Percentiles rank a stretch among this genome's conserved stretches.
Evolutionary conservation across 371 early-diverging fungal genomes (phyloP).

Genomic region (Mucor mucedo): DNA sequence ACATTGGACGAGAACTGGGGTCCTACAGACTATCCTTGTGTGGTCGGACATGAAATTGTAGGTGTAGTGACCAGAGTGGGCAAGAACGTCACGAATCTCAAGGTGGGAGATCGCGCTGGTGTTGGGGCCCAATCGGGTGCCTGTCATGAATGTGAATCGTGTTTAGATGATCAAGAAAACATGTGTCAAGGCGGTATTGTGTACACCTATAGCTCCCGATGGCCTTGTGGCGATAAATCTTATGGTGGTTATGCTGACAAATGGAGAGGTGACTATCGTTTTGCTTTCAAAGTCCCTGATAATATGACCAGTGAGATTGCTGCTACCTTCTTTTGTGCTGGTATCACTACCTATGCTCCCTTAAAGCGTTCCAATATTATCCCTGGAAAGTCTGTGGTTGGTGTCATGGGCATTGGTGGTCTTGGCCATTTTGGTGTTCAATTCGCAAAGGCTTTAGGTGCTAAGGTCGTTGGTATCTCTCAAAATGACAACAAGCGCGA

Average conservation of each 20-base stretch:
- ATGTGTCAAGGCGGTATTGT: slow-evolving; percentile 27
- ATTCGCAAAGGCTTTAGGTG: slow-evolving; percentile 65
- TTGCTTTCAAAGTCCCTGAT: slow-evolving; percentile 62
- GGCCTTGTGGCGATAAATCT: slow-evolving; percentile 54
- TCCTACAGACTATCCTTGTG: slow-evolving; percentile 52
- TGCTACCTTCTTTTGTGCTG: slow-evolving; percentile 55
- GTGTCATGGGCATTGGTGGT: slow-evolving; percentile 67
- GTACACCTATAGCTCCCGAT: slow-evolving; percentile 44
- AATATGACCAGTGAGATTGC: slow-evolving; percentile 50
- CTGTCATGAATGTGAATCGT: slow-evolving; percentile 40
- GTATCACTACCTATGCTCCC: slow-evolving; percentile 69
- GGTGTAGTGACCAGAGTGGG: slow-evolving; percentile 54
- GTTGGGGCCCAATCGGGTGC: slow-evolving; percentile 57
- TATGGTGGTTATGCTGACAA: slow-evolving; percentile 73
- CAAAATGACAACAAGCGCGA: slow-evolving; percentile 38
- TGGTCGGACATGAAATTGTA: slow-evolving; percentile 67
- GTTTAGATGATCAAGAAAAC: slow-evolving; percentile 23
- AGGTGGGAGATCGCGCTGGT: slow-evolving; percentile 44
- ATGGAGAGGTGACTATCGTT: slow-evolving; percentile 55
- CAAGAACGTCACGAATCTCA: slow-evolving; percentile 42
- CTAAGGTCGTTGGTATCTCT: slow-evolving; percentile 65
- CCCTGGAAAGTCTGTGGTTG: slow-evolving; percentile 52
- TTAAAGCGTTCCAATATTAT: slow-evolving; percentile 52
- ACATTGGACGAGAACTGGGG: slow-evolving; percentile 66
- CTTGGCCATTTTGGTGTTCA: slow-evolving; percentile 72